Evolutionary conservation across 257 asterid genomes (phyloP), one percentile per base, ranked within the genome.

Genomic region (Ocimum tenuiflorum): DNA sequence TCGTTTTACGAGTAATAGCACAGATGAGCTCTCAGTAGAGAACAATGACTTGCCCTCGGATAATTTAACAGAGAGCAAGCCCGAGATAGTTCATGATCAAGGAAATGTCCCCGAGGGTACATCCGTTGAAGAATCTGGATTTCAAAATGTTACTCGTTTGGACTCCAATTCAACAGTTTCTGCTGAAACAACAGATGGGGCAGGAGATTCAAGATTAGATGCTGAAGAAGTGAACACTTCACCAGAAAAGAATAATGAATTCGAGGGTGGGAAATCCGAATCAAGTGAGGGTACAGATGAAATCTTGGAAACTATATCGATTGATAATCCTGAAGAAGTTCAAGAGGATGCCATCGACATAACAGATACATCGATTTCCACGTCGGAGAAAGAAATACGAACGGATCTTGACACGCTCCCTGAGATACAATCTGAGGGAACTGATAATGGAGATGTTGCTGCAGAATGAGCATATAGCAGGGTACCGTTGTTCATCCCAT

Each of bases 351-450:
- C 73, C 4, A 77, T 85, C 11, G 95, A 86, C 71, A 31, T 67
- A 17, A 84, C 88, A 3, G 94, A 87, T 76, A 79, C 82, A 1
- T 78, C 89, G 29, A 65, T 59, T 45, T 55, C 84, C 46, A 46
- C 78, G 82, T 77, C 74, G 51, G 90, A 79, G 88, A 87, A 80
- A 73, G 75, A 80, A 8, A 77, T 80, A 11, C 79, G 76, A 10
- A 66, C 48, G 0, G 95, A 85, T 79, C 79, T 80, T 45, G 94
- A 85, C 20, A 82, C 95, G 12, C 86, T 86, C 67, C 88, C 91
- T 0, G 83, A 81, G 35, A 72, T 80, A 53, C 89, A 80, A 64
- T 81, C 78, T 8, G 91, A 88, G 77, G 96, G 82, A 65, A 74
- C 79, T 12, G 59, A 83, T 29, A 73, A 46, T 6, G 87, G 86